Evolutionary conservation across 2,329 filamentous ascomycete genomes (phyloP).

Genomic region (Chaetothyriales sp.): DNA sequence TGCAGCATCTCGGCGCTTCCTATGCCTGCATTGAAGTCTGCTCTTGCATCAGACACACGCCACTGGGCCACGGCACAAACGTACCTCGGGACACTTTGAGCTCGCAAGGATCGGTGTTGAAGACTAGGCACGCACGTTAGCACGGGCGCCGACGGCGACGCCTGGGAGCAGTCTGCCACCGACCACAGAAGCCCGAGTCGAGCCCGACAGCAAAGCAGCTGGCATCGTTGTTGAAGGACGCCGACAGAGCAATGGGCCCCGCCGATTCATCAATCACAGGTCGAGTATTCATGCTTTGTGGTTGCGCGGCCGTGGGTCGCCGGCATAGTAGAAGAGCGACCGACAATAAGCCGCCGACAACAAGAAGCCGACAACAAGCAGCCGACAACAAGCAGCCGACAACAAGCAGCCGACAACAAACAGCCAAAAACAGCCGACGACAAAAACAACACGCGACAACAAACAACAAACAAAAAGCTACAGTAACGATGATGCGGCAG

Average conservation of each 20-base stretch:
- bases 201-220: constrained; percentile 79
- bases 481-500: not conserved
- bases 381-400: no score
- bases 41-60: not conserved
- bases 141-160: constrained; percentile 8
- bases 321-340: not conserved
- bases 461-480: no score
- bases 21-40: constrained; percentile 69
- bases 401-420: no score
- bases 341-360: no score
- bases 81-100: constrained; percentile 50
- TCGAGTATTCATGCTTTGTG: constrained; percentile 64
- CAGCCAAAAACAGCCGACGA: no score
- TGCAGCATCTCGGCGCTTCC: constrained; percentile 77
- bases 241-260: constrained; percentile 63
- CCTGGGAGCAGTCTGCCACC: constrained; percentile 22
- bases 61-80: constrained; percentile 2
- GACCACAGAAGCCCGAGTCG: constrained; percentile 74
- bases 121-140: constrained; percentile 39
- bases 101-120: constrained; percentile 58
- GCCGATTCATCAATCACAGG: constrained; percentile 67
- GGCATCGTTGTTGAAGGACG: constrained; percentile 71
- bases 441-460: no score
- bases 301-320: not conserved
- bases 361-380: no score